These are phyloP conservation scores for Sugiyamaella lignohabitans DNA, from an alignment of 805 yeast species.

Conservation along the genomic window DNA sequence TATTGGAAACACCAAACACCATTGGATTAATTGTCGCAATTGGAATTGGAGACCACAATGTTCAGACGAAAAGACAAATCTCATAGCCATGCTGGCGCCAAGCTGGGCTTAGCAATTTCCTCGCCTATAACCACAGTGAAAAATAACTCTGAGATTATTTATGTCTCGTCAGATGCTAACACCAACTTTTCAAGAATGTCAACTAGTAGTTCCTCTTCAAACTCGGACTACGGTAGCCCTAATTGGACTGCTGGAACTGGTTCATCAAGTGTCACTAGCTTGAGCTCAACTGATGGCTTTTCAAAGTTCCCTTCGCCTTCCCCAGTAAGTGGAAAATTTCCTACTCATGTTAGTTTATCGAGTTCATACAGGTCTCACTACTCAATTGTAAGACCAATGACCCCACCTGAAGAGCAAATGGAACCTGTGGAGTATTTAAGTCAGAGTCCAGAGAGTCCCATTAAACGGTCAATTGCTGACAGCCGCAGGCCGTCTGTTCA, in stretches of 20 bases:
- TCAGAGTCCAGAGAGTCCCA: neutral
- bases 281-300: neutral
- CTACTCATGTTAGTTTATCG: neutral
- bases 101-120: conserved; percentile 5
- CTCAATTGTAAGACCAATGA: neutral
- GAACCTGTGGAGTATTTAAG: neutral
- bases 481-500: neutral
- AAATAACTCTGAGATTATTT: conserved; percentile 2
- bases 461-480: neutral
- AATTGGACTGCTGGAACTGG: neutral
- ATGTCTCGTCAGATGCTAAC: neutral
- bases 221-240: neutral
- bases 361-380: neutral
- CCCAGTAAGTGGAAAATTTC: too few species aligned
- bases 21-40: neutral
- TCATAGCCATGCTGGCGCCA: neutral
- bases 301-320: neutral
- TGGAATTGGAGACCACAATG: neutral
- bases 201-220: neutral
- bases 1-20: too few species aligned
- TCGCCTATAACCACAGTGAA: conserved; percentile 5
- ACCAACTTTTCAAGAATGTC: neutral
- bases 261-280: too few species aligned
- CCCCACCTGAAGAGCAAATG: neutral
- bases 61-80: neutral